Conservation (phyloP, 176 grass and related monocot species). For the Bolboschoenus planiculmis region DNA sequence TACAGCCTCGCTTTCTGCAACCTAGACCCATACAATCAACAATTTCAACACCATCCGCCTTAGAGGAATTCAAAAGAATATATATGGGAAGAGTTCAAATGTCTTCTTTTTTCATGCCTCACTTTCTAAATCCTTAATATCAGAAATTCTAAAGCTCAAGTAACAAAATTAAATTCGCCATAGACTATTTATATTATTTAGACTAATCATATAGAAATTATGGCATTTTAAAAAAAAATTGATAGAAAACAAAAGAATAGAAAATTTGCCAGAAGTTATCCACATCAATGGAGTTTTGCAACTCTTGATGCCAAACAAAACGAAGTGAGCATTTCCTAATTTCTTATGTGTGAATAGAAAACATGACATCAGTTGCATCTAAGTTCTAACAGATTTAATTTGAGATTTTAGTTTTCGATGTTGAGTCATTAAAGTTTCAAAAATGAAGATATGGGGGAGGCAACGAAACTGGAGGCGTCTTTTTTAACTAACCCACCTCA, state of each 20-base stretch:
- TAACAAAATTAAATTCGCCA: not conserved
- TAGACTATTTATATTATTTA: not conserved
- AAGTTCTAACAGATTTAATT: not conserved
- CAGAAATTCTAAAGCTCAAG: not conserved
- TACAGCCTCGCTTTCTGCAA: slow-evolving; percentile 6
- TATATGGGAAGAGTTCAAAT: not conserved
- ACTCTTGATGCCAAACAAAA: not conserved
- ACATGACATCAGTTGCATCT: not conserved
- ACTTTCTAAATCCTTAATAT: not conserved
- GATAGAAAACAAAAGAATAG: not conserved
- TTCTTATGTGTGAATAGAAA: not conserved
- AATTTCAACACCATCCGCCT: not conserved
- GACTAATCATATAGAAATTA: not conserved
- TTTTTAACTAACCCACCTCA: not conserved
- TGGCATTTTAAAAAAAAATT: not conserved
- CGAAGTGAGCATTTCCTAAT: not conserved
- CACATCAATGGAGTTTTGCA: not conserved
- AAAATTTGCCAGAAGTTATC: not conserved
- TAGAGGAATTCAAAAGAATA: not conserved
- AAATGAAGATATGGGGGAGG: too few species aligned
- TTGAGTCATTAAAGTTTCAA: not conserved
- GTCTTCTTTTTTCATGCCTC: not conserved
- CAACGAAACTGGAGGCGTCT: not conserved
- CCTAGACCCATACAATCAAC: not conserved
- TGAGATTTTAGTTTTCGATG: not conserved